A percentile compares a stretch with the other conserved stretches of the same genome.
These are phyloP conservation scores for Lagenaria siceraria DNA, from an alignment of 306 rosid species.

Conservation along the genomic window DNA sequence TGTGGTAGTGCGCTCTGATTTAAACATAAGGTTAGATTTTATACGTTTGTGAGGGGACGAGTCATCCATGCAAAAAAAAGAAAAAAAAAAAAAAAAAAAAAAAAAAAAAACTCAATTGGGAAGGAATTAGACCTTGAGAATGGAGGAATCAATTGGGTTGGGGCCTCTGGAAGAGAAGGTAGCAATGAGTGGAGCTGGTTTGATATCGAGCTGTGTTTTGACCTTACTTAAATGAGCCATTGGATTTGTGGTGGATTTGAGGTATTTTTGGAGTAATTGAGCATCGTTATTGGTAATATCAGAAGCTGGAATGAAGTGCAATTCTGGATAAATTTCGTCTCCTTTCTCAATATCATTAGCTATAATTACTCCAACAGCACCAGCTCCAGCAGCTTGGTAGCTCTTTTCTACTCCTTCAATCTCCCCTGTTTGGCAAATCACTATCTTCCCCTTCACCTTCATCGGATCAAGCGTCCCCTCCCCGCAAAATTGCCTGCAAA, in stretches of 20 bases:
- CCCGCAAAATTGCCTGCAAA: conserved; percentile 24
- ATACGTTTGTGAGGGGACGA: too few species aligned
- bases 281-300: conserved; percentile 22
- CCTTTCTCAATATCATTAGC: conserved; percentile 6
- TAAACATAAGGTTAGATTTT: too few species aligned
- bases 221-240: background rate
- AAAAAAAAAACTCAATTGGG: too few species aligned
- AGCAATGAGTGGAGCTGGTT: conserved; percentile 2
- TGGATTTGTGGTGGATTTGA: conserved; percentile 33
- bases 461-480: conserved; percentile 27
- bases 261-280: conserved; percentile 19
- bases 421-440: conserved; percentile 33
- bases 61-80: too few species aligned
- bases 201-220: background rate
- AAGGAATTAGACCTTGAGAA: background rate
- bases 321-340: conserved; percentile 16
- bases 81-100: too few species aligned
- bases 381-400: conserved; percentile 14
- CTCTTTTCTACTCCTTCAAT: conserved; percentile 16
- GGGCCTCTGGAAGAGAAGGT: conserved; percentile 2
- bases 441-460: conserved; percentile 45
- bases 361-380: conserved; percentile 55
- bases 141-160: background rate
- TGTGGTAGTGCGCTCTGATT: too few species aligned
- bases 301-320: conserved; percentile 40